A percentile compares a stretch with the other conserved stretches of the same genome.
phyloP scores from a whole-genome alignment of 306 rosid genomes.

The Castanea sativa region DNA sequence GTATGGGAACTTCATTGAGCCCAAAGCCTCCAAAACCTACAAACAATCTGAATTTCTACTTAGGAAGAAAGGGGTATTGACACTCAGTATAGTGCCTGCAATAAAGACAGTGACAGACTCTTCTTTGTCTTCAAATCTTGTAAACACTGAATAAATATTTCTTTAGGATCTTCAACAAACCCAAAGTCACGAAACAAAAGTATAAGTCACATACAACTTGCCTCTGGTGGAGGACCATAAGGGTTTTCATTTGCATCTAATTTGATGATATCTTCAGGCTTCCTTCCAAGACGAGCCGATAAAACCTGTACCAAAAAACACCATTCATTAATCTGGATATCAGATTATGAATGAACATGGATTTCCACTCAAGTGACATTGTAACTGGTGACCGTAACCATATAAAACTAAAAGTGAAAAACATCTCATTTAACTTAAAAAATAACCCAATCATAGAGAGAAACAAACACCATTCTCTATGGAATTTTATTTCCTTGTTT shows the following conservation, averaged over 20 bases:
- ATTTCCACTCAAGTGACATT: not conserved
- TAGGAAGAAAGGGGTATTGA: constrained; percentile 13
- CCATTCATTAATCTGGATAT: constrained; percentile 5
- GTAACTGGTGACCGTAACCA: not conserved
- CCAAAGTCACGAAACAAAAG: not conserved
- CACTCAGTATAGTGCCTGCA: not conserved
- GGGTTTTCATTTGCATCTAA: constrained; percentile 98
- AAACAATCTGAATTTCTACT: constrained; percentile 32
- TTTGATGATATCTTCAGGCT: constrained; percentile 94
- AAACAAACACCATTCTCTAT: not conserved
- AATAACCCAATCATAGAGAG: not conserved
- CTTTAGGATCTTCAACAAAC: constrained; percentile 5
- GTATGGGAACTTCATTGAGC: constrained; percentile 73
- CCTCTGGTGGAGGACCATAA: constrained; percentile 99
- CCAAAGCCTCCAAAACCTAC: constrained; percentile 84
- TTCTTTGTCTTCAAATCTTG: not conserved
- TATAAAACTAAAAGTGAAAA: not conserved
- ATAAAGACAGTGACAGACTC: not conserved
- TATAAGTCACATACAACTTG: constrained; percentile 15
- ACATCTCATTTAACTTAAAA: not conserved
- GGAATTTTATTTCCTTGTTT: not conserved
- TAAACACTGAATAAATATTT: not conserved
- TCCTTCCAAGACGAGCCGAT: constrained; percentile 81
- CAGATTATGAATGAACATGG: constrained; percentile 3
- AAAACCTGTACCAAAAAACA: constrained; percentile 56